Base-by-base conservation (phyloP, 352 stramenopile species). In the Salisapilia sapeloensis region DNA sequence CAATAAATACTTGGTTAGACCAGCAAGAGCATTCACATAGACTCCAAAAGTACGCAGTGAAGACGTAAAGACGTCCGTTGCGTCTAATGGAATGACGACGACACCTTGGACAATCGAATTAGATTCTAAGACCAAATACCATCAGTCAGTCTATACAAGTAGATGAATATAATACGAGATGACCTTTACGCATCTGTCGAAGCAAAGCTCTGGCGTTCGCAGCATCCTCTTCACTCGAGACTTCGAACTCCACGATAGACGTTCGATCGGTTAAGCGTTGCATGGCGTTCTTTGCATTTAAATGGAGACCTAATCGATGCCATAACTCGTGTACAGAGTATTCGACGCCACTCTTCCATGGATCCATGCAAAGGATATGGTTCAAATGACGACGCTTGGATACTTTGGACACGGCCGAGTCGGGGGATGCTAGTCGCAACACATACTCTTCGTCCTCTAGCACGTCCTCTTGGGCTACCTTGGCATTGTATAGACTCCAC, bases 371-470 rank as follows among this genome's bases (percentile, higher is more conserved):
- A 13, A 43, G 13, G 32, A 84, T 46, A 43, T 79, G 64, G 4
- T 58, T 38, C 1, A 56, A 59, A 31, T 84, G 61, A 16, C 54
- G 60, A 12, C 16, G 29, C 19, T n/a, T 46, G n/a, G 61, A 67
- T 9, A 39, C 46, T 25, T 27, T 18, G 23, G 56, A 74, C 25
- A 84, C 49, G 20, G 40, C 34, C 14, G 67, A 80, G 35, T 48
- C 32, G 6, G 46, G 24, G 1, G 56, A 57, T 12, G 56, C 57
- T 11, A 79, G 23, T 6, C 67, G 59, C 33, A 81, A 36, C 10
- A 84, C 60, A 7, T 41, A 43, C 36, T 79, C 67, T 15, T 14
- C 14, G 29, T 9, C 14, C 14, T 14, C 29, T 3, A 26, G 31
- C 33, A 29, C 27, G 24, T 42, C 38, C 27, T 37, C 29, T 19